Evolutionary conservation across 371 early-diverging fungal genomes (phyloP).

Genomic region (Parasitella parasitica): DNA sequence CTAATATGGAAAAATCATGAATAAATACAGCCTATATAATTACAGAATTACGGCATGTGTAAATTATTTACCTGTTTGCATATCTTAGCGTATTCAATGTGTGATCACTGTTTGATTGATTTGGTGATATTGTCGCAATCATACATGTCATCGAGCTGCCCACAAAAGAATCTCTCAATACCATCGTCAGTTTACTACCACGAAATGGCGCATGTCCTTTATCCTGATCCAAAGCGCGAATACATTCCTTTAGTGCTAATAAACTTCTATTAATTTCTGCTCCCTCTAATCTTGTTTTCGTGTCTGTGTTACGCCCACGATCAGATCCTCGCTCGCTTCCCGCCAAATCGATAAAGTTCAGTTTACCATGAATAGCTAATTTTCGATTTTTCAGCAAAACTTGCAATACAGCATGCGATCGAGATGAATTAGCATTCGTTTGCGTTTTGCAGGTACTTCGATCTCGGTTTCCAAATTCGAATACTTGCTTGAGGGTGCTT

Average conservation of each 20-base stretch:
- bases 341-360: slow-evolving; percentile 98
- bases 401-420: slow-evolving; percentile 97
- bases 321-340: slow-evolving; percentile 99
- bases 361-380: slow-evolving; percentile 69
- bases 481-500: slow-evolving; percentile 82
- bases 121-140: slow-evolving; percentile 97
- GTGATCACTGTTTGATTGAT: slow-evolving; percentile 91
- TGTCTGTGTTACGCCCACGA: slow-evolving; percentile 90
- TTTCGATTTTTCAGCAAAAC: slow-evolving; percentile 68
- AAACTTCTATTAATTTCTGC: slow-evolving; percentile 98
- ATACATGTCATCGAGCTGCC: slow-evolving; percentile 96
- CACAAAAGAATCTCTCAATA: slow-evolving; percentile 95
- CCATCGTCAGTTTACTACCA: slow-evolving; percentile 96
- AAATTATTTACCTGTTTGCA: slow-evolving; percentile 83
- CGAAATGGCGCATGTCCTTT: slow-evolving; percentile 96
- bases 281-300: slow-evolving; percentile 65
- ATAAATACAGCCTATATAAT: not conserved
- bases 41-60: not conserved
- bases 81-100: slow-evolving; percentile 98
- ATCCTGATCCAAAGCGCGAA: slow-evolving; percentile 94
- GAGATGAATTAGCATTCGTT: slow-evolving; percentile 94
- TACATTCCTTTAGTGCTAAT: slow-evolving; percentile 97
- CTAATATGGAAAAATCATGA: not conserved
- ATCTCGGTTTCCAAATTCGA: slow-evolving; percentile 86
- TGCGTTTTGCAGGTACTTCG: slow-evolving; percentile 92